phyloP scores from a whole-genome alignment of 75 land plant genomes.

The Gnetum montanum region DNA sequence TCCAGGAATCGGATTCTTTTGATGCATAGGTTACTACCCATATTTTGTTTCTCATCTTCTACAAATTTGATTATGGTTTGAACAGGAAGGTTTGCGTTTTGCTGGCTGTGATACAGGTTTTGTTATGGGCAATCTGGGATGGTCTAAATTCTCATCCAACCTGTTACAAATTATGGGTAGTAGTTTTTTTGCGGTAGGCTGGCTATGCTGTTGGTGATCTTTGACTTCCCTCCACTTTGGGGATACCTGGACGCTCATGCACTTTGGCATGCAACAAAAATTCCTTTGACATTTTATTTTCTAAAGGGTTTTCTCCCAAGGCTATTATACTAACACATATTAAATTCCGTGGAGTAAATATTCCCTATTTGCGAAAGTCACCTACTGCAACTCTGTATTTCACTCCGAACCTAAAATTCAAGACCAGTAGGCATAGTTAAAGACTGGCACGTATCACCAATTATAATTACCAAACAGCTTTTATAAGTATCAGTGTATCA shows the following conservation, averaged over 20 bases:
- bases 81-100: constrained; percentile 76
- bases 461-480: too few relatives aligned
- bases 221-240: constrained; percentile 81
- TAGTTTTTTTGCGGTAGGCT: constrained; percentile 53
- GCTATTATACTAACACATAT: too few relatives aligned
- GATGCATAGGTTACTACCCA: too few relatives aligned
- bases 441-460: too few relatives aligned
- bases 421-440: too few relatives aligned
- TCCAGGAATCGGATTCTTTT: too few relatives aligned
- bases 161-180: constrained; percentile 65
- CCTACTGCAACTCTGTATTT: too few relatives aligned
- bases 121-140: constrained; percentile 83
- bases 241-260: constrained; percentile 90
- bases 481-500: too few relatives aligned
- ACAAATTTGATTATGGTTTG: constrained; percentile 84
- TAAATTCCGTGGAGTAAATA: too few relatives aligned
- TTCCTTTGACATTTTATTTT: constrained; percentile 82
- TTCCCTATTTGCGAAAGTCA: too few relatives aligned
- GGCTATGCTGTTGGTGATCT: constrained; percentile 73
- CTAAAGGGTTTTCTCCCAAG: too few relatives aligned
- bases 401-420: too few relatives aligned
- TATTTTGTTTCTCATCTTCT: constrained; percentile 83
- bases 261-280: constrained; percentile 67
- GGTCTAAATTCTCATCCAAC: constrained; percentile 61
- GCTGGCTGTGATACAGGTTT: constrained; percentile 54